A percentile compares a stretch with the other conserved stretches of the same genome.
These are phyloP conservation scores for Leucosporidium scottii DNA, from an alignment of 768 basidiomycete species.

Conservation along the genomic window DNA sequence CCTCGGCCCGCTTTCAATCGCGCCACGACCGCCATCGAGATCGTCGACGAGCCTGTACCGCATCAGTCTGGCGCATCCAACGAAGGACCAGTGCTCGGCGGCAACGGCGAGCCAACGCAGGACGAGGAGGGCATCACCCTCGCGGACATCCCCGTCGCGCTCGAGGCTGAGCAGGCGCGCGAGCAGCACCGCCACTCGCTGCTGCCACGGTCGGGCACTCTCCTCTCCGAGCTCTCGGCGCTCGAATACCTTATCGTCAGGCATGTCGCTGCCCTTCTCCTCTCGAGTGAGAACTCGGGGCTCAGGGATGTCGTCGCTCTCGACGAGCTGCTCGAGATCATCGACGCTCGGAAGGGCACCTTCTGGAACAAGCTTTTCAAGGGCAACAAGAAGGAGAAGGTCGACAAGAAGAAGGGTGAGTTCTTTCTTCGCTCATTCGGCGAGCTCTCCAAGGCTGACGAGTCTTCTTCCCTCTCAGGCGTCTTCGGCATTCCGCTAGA, in stretches of 20 bases:
- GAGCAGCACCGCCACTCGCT: constrained; percentile 42
- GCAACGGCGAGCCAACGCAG: constrained; percentile 27
- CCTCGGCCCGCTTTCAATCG: constrained; percentile 20
- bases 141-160: constrained; percentile 85
- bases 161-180: constrained; percentile 75
- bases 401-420: constrained; percentile 58
- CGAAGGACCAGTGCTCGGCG: constrained; percentile 48
- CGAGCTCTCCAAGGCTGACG: neutral
- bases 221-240: constrained; percentile 72
- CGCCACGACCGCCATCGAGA: constrained; percentile 26
- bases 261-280: constrained; percentile 74
- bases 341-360: constrained; percentile 84
- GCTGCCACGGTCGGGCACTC: constrained; percentile 45
- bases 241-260: constrained; percentile 86
- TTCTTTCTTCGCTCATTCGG: neutral
- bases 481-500: constrained; percentile 92
- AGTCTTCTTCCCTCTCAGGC: constrained; percentile 51
- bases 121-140: constrained; percentile 81
- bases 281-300: constrained; percentile 59
- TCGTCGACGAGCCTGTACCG: constrained; percentile 29
- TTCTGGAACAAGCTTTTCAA: constrained; percentile 98
- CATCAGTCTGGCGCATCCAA: constrained; percentile 53
- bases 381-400: constrained; percentile 68
- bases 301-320: constrained; percentile 57
- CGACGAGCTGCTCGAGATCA: constrained; percentile 86